phyloP scores from a whole-genome alignment of 2,329 filamentous ascomycete genomes.

The Grosmannia clavigera region DNA sequence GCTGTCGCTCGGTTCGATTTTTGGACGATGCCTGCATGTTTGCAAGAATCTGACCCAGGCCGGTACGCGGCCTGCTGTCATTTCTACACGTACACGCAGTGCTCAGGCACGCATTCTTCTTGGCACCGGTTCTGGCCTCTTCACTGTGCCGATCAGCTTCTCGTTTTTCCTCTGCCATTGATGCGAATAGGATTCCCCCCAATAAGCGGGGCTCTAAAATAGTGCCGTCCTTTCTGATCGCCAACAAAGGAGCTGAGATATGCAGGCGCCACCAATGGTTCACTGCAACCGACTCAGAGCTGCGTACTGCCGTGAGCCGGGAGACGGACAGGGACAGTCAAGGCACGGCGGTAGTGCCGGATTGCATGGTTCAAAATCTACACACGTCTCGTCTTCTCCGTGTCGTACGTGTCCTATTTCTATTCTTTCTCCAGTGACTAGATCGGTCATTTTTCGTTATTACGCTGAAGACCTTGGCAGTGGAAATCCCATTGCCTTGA shows the following conservation, averaged over 20 bases:
- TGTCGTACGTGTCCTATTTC: not conserved
- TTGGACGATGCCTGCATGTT: not conserved
- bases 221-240: not conserved
- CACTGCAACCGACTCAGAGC: not conserved
- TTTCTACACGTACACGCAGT: no score
- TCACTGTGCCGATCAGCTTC: not conserved
- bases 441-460: not conserved
- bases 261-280: not conserved
- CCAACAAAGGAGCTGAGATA: not conserved
- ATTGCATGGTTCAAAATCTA: no score
- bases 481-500: not conserved
- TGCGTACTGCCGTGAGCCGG: no score
- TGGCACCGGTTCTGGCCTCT: not conserved
- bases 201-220: not conserved
- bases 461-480: not conserved
- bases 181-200: not conserved
- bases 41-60: not conserved
- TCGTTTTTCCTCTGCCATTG: not conserved
- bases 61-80: not conserved
- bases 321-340: not conserved
- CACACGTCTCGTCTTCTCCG: no score
- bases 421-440: not conserved
- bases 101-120: not conserved
- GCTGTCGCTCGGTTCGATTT: not conserved
- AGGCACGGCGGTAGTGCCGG: no score